These are phyloP conservation scores for Moricandia arvensis DNA, from an alignment of 345 rosid species.

Conservation along the genomic window DNA sequence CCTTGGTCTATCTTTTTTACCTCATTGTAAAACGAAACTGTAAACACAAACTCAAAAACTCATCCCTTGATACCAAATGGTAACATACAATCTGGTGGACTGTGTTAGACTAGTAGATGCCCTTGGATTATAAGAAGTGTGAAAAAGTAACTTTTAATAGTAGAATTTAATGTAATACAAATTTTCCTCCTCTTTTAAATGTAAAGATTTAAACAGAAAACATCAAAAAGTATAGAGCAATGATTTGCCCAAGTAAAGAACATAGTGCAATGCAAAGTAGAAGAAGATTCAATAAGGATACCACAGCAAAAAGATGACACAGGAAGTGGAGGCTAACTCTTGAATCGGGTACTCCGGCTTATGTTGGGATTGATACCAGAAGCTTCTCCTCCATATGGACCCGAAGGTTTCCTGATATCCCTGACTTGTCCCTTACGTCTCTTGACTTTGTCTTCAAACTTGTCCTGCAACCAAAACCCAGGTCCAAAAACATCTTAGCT, in stretches of 20 bases:
- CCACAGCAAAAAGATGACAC: background rate
- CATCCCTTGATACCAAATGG: background rate
- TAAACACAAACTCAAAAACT: background rate
- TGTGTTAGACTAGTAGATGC: background rate
- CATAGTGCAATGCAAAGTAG: background rate
- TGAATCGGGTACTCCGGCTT: slow-evolving; percentile 66
- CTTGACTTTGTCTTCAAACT: slow-evolving; percentile 45
- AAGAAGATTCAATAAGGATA: background rate
- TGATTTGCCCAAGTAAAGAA: slow-evolving; percentile 7
- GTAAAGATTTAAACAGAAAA: background rate
- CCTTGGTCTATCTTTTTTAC: slow-evolving; percentile 16
- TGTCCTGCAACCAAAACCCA: slow-evolving; percentile 40
- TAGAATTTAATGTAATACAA: background rate
- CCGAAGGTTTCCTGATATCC: slow-evolving; percentile 47
- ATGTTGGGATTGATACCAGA: slow-evolving; percentile 62
- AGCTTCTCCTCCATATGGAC: slow-evolving; percentile 68
- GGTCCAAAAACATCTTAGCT: slow-evolving; percentile 8
- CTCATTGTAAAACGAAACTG: background rate
- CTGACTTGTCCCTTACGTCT: slow-evolving; percentile 63
- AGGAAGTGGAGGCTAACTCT: slow-evolving; percentile 31
- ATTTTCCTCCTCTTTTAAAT: background rate
- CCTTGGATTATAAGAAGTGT: background rate
- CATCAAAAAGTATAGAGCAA: slow-evolving; percentile 13
- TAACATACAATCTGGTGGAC: slow-evolving; percentile 5
- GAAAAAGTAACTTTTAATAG: background rate